These are phyloP conservation scores for Telopea speciosissima DNA, from an alignment of 177 flowering plant genomes.

Conservation along the genomic window DNA sequence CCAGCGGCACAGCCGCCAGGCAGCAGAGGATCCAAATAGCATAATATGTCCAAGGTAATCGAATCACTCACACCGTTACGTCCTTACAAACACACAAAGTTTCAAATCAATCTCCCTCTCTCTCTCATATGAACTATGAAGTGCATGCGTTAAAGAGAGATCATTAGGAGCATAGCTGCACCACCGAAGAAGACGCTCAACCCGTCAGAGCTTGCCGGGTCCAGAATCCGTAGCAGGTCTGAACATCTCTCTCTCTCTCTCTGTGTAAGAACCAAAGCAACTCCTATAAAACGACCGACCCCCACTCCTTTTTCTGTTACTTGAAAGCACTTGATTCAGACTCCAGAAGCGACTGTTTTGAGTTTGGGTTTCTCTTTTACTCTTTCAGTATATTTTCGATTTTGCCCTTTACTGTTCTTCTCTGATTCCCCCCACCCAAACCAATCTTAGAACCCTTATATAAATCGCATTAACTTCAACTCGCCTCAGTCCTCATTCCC, in stretches of 20 bases:
- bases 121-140: no score
- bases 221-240: neutral
- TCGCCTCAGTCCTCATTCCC: neutral
- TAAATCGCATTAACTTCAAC: neutral
- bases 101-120: no score
- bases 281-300: neutral
- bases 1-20: no score
- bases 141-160: slow-evolving; percentile 2
- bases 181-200: neutral
- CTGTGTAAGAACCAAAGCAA: neutral
- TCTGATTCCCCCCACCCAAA: no score
- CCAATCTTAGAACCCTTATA: no score
- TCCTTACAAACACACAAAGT: no score
- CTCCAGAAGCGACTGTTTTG: neutral
- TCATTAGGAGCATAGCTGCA: neutral
- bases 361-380: no score
- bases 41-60: no score
- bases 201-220: slow-evolving; percentile 6
- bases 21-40: no score
- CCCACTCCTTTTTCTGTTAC: neutral
- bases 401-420: neutral
- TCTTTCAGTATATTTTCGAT: no score
- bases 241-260: neutral
- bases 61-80: no score
- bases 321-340: neutral